Conservation (phyloP, 2,329 filamentous ascomycete species). For the Sporothrix inflata region DNA sequence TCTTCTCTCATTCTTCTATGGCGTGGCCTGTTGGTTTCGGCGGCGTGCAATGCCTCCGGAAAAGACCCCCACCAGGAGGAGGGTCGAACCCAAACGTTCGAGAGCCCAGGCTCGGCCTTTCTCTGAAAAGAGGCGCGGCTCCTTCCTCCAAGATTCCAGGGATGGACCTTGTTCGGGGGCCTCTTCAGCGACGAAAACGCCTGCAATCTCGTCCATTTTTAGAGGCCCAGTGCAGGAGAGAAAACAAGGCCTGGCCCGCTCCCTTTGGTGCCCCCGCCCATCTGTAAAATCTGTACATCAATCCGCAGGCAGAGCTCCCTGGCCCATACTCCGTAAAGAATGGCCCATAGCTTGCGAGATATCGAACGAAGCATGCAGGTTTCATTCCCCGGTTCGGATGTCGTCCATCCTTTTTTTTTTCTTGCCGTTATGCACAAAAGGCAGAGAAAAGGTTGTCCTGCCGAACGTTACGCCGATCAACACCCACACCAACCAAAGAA, state of each 20-base stretch:
- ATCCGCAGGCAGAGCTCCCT: no score
- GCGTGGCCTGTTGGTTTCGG: not conserved
- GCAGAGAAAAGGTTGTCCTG: not conserved
- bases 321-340: no score
- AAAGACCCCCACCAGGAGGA: not conserved
- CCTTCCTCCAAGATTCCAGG: not conserved
- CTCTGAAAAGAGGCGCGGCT: not conserved
- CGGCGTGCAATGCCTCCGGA: slow-evolving; percentile 1
- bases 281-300: not conserved
- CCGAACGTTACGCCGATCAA: slow-evolving; percentile 26
- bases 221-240: not conserved
- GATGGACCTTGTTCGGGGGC: not conserved
- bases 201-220: slow-evolving; percentile 5
- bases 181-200: not conserved
- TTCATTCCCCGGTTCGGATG: slow-evolving; percentile 24
- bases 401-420: not conserved
- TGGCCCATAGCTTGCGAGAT: not conserved
- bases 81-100: no score
- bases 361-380: not conserved
- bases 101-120: no score
- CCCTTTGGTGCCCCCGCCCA: not conserved
- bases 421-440: not conserved
- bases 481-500: slow-evolving; percentile 7
- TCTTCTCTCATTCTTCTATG: no score
- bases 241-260: slow-evolving; percentile 9